Conservation (phyloP, 345 rosid species). For the Zanthoxylum bungeanum region DNA sequence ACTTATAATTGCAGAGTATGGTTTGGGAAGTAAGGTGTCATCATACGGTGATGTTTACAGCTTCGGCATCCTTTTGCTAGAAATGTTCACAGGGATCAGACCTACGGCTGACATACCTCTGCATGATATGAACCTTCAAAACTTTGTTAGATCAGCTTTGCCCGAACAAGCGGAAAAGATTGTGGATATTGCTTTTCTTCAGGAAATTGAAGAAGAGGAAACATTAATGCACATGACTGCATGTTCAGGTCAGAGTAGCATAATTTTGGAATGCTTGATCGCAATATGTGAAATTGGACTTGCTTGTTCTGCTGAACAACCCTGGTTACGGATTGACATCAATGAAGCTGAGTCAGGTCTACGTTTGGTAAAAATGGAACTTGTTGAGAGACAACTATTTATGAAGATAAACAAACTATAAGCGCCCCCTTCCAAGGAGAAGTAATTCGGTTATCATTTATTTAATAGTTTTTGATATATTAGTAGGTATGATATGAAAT, state of each 20-base stretch:
- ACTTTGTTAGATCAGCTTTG: background rate
- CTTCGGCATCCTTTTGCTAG: too few relatives aligned
- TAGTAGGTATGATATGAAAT: too few relatives aligned
- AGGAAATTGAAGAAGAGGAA: background rate
- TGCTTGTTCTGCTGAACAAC: constrained; percentile 5
- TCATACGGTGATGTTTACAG: too few relatives aligned
- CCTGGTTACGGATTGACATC: background rate
- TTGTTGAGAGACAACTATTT: background rate
- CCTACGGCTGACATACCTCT: too few relatives aligned
- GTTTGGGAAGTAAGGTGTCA: too few relatives aligned
- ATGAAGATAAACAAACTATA: background rate
- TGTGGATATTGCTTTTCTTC: background rate
- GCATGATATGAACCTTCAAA: too few relatives aligned
- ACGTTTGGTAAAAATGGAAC: background rate
- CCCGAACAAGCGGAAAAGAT: background rate
- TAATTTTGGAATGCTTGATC: background rate
- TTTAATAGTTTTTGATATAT: too few relatives aligned
- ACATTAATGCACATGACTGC: background rate
- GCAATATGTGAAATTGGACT: constrained; percentile 8
- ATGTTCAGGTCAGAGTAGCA: background rate
- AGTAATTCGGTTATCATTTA: too few relatives aligned
- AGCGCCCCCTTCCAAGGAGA: too few relatives aligned
- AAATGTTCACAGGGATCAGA: too few relatives aligned
- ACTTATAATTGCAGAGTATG: too few relatives aligned
- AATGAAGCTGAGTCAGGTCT: background rate